phyloP scores from a whole-genome alignment of 2,329 filamentous ascomycete species.

The Chrysoporthe puriensis region DNA sequence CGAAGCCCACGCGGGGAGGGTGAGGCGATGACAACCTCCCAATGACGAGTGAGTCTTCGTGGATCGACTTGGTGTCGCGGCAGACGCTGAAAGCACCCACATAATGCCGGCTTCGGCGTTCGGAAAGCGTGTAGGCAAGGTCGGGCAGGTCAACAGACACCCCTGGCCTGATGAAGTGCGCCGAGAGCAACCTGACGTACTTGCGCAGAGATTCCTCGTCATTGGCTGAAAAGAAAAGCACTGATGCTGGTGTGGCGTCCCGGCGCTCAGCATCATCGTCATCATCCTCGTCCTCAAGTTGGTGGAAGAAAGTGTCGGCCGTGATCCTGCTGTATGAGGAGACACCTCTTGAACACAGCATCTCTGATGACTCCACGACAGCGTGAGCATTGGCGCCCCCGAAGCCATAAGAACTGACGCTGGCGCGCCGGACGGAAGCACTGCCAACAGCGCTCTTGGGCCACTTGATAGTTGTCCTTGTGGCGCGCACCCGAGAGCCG shows the following conservation, averaged over 20 bases:
- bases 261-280: background rate
- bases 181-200: background rate
- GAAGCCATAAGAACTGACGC: background rate
- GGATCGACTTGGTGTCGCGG: too few relatives aligned
- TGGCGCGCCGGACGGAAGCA: conserved; percentile 1
- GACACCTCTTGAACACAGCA: background rate
- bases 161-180: background rate
- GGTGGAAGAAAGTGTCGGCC: background rate
- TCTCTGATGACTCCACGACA: background rate
- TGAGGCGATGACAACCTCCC: too few relatives aligned
- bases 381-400: conserved; percentile 2
- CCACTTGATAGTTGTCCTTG: background rate
- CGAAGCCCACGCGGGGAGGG: conserved; percentile 36
- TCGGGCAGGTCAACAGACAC: conserved; percentile 9
- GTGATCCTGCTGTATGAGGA: conserved; percentile 19
- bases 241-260: background rate
- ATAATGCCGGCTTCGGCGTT: background rate
- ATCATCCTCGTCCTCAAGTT: background rate
- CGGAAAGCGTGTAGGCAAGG: conserved; percentile 32
- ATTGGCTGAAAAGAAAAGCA: background rate
- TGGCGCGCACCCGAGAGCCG: conserved; percentile 2
- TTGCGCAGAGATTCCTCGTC: background rate
- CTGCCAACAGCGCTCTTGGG: background rate
- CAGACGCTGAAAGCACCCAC: too few relatives aligned
- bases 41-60: too few relatives aligned